Evolutionary conservation across 371 early-diverging fungal species (phyloP).

Genomic region (Neoconidiobolus thromboides): DNA sequence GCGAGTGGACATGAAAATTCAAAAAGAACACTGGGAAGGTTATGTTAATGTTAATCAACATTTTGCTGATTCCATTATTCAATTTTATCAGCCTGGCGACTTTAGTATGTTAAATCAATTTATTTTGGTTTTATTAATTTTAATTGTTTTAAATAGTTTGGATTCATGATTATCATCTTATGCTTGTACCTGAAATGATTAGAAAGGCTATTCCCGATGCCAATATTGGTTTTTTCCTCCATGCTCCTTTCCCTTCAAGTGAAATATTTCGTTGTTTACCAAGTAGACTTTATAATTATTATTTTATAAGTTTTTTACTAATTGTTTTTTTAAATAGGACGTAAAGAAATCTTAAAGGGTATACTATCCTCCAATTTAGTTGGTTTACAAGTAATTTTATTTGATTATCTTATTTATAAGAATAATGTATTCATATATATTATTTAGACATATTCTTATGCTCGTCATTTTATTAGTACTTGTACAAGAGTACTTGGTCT

Average conservation of each 20-base stretch:
- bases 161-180: conserved; percentile 97
- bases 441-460: conserved; percentile 75
- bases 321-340: conserved; percentile 11
- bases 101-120: conserved; percentile 33
- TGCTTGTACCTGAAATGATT: conserved; percentile 74
- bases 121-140: background rate
- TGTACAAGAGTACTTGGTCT: conserved; percentile 79
- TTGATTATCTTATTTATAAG: conserved; percentile 5
- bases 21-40: conserved; percentile 58
- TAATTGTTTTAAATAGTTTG: conserved; percentile 35
- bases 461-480: conserved; percentile 85
- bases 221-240: conserved; percentile 88
- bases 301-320: conserved; percentile 15
- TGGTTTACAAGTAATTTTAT: conserved; percentile 62
- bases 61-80: conserved; percentile 64
- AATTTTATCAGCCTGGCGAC: conserved; percentile 62
- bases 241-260: conserved; percentile 90
- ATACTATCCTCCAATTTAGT: conserved; percentile 82
- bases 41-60: conserved; percentile 68
- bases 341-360: conserved; percentile 80
- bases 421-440: background rate
- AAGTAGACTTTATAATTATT: conserved; percentile 23
- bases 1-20: conserved; percentile 35
- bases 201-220: conserved; percentile 56
- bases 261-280: conserved; percentile 88